phyloP scores from a whole-genome alignment of 257 asterid genomes.

The Thymus mandschuricus region DNA sequence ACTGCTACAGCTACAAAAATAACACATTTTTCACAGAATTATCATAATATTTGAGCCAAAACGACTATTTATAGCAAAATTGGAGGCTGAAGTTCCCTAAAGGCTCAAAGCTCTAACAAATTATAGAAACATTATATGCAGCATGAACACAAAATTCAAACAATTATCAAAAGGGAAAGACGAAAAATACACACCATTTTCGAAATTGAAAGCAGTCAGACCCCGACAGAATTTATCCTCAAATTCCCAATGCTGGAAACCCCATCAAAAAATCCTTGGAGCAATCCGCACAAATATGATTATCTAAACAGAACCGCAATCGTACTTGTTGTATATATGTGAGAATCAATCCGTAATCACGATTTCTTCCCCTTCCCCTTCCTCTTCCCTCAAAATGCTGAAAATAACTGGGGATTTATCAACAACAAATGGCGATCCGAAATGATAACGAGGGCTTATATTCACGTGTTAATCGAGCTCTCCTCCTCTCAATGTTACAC shows the following conservation, averaged over 20 bases:
- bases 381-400: constrained; percentile 8
- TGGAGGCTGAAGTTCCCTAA: background rate
- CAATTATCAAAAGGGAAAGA: background rate
- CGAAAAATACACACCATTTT: constrained; percentile 37
- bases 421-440: constrained; percentile 15
- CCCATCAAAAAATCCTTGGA: constrained; percentile 30
- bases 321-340: background rate
- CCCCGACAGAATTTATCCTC: constrained; percentile 33
- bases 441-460: constrained; percentile 17
- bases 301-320: constrained; percentile 9
- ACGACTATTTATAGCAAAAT: background rate
- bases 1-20: constrained; percentile 2
- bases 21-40: background rate
- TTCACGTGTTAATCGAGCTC: constrained; percentile 33
- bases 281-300: constrained; percentile 11
- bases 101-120: constrained; percentile 21
- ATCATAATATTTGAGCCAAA: background rate
- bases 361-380: constrained; percentile 7
- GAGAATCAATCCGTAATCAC: constrained; percentile 16
- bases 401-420: constrained; percentile 5
- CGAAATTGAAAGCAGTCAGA: constrained; percentile 38
- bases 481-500: constrained; percentile 23
- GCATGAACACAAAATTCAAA: background rate
- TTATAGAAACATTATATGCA: background rate
- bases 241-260: constrained; percentile 35